Evolutionary conservation across 139 green algal genomes (phyloP), one percentile per base, ranked within the genome.

Genomic region (Tetraselmis chui): DNA sequence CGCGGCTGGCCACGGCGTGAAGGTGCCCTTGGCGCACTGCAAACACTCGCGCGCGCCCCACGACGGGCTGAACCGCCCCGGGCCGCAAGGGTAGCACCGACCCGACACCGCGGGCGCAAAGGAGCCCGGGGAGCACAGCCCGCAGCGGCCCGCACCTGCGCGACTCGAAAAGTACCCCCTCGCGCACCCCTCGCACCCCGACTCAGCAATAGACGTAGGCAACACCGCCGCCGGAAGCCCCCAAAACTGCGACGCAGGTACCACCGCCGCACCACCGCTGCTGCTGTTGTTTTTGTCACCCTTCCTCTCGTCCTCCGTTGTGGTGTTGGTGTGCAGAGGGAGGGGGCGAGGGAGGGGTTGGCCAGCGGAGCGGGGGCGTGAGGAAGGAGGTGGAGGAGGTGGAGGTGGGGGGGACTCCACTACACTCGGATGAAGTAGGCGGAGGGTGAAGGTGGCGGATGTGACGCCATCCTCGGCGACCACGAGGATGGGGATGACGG

Each of bases 401-500:
- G n/a, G n/a, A n/a, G n/a, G n/a, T n/a, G n/a, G n/a, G 45, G 45
- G 45, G 11, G 45, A 5, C 5, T 67, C 45, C 45, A 25, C 11
- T 5, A 25, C 18, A 18, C 45, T 5, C 11, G 11, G 45, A 18
- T 67, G 11, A 18, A 25, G 5, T 18, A 67, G 45, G 45, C 45
- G 45, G 45, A 67, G 45, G 11, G 45, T 67, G 79, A 91, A 92
- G 31, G 83, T 79, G 1, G 75, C 30, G 1, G 88, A 89, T 0
- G 88, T 91, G n/a, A 90, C 86, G 0, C 84, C 87, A 30, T 92
- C 89, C 74, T 91, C 87, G 0, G 87, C 89, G n/a, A 91, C 45
- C 24, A 92, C 85, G 27, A 92, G 85, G 28, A 88, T 88, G 2
- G 81, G 84, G 29, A 91, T 81, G 45, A 5, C 18, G 18, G 45